Conservation (phyloP, 2,329 filamentous ascomycete genomes). For the Cyphellophora europaea region DNA sequence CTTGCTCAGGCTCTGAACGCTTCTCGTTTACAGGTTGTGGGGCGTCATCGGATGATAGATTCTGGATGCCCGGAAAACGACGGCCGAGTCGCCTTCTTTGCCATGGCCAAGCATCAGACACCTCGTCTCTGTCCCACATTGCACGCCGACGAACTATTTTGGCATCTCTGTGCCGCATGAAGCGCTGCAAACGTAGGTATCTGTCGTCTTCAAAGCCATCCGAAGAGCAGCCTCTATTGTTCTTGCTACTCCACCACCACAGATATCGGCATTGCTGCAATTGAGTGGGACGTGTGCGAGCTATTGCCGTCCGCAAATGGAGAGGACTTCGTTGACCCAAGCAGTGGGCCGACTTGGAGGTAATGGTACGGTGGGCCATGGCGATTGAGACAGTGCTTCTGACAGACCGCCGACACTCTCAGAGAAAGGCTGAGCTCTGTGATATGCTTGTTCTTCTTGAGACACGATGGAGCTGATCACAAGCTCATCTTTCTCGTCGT, state of each 20-base stretch:
- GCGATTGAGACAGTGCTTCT: no score
- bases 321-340: conserved; percentile 4
- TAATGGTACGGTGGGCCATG: no score
- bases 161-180: conserved; percentile 17
- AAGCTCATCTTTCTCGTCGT: no score
- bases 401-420: no score
- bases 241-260: conserved; percentile 18
- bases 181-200: conserved; percentile 9
- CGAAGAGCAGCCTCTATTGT: no score
- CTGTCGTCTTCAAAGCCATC: neutral
- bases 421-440: no score
- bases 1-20: conserved; percentile 3
- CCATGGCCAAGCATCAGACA: conserved; percentile 6
- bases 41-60: conserved; percentile 6
- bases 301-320: conserved; percentile 4
- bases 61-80: conserved; percentile 8
- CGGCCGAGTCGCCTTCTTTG: conserved; percentile 3
- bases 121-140: conserved; percentile 14
- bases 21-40: conserved; percentile 4
- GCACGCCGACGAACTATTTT: conserved; percentile 13
- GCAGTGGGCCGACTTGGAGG: no score
- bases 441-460: no score
- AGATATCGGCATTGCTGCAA: conserved; percentile 11
- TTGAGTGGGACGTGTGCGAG: conserved; percentile 3
- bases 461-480: no score